phyloP scores from a whole-genome alignment of 208 protist species.

The Crithidia fasciculata region DNA sequence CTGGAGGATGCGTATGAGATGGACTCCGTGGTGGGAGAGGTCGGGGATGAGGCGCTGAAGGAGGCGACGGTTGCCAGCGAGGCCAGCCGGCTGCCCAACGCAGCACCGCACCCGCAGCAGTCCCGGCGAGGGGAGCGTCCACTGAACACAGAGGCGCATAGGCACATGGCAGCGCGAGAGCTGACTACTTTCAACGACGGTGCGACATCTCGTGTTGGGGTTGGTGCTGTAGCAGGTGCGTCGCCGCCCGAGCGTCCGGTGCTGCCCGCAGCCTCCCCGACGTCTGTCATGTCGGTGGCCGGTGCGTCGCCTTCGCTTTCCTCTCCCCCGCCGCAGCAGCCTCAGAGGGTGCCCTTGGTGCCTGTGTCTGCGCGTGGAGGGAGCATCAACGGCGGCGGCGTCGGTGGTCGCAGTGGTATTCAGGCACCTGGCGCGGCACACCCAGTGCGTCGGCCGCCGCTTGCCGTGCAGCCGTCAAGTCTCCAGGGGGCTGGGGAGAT shows the following conservation, averaged over 20 bases:
- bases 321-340: neutral
- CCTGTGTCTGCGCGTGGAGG: neutral
- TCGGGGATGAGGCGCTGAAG: neutral
- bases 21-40: slow-evolving; percentile 9
- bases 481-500: neutral
- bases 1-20: slow-evolving; percentile 12
- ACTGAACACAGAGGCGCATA: neutral
- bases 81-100: neutral
- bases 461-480: neutral
- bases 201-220: neutral
- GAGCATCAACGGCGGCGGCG: too few species aligned
- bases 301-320: neutral
- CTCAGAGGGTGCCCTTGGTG: neutral
- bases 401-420: neutral
- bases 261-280: neutral
- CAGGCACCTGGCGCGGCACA: slow-evolving; percentile 5
- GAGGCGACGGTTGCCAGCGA: neutral
- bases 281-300: neutral
- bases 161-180: neutral
- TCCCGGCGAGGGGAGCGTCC: neutral
- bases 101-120: neutral
- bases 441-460: neutral
- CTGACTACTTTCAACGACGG: neutral
- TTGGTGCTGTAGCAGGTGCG: neutral
- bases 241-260: neutral